Evolutionary conservation across 176 grass and related monocot genomes (phyloP).

Genomic region (Ampelocalamus luodianensis): DNA sequence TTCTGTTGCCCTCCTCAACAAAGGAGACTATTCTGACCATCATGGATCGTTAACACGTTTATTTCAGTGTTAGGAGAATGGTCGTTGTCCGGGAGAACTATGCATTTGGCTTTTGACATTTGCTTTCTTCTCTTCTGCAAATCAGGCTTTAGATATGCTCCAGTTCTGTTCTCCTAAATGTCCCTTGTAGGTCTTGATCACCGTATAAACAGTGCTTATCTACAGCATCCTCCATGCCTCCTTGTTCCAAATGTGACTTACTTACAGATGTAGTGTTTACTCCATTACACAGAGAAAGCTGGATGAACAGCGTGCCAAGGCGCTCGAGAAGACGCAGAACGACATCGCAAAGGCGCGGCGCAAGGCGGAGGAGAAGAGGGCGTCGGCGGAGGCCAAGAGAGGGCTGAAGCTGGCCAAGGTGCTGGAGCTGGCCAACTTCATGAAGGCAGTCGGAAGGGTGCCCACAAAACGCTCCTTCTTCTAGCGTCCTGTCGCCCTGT

Average conservation of each 20-base stretch:
- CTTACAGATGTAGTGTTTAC: background rate
- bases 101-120: background rate
- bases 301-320: constrained; percentile 88
- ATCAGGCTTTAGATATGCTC: background rate
- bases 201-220: background rate
- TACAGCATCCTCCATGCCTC: background rate
- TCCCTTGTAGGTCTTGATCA: background rate
- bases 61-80: constrained; percentile 2
- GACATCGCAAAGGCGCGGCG: constrained; percentile 77
- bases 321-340: constrained; percentile 92
- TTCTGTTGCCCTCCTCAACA: background rate
- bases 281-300: constrained; percentile 62
- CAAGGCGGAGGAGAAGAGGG: constrained; percentile 94
- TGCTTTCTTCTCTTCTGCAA: background rate
- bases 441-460: constrained; percentile 88
- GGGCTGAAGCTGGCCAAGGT: constrained; percentile 91
- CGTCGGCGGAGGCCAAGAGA: constrained; percentile 86
- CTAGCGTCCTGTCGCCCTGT: constrained; percentile 7
- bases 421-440: constrained; percentile 81
- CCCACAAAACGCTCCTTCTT: constrained; percentile 91
- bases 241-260: background rate
- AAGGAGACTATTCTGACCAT: background rate
- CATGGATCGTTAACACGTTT: background rate
- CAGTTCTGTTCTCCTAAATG: background rate
- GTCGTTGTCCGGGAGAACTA: background rate